Evolutionary conservation across 371 early-diverging fungal species (phyloP), one percentile per base, ranked within the genome.

Genomic region (Mucor mucedo): DNA sequence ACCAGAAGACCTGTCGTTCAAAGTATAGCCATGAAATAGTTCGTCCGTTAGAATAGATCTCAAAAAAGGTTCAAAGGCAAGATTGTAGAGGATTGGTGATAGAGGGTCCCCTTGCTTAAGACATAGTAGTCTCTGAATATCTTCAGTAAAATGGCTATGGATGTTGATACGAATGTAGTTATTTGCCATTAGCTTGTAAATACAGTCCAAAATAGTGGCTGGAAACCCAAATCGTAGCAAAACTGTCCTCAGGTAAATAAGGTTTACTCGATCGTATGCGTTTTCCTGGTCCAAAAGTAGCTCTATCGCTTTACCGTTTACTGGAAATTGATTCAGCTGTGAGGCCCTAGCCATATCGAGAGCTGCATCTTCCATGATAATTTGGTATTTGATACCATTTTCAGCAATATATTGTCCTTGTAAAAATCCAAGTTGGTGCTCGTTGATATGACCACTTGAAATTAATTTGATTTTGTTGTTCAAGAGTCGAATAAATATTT

Each of bases 401-500:
- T 44, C 30, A 13, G 58, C 58, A 41, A 57, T 57, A 7, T 30
- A 57, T 44, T 10, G 10, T 7, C 44, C 42, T 5, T 32, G 54
- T n/a, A 53, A 11, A 21, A 53, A 53, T 13, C 59, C 55, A 2
- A 33, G 28, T 48, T 59, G 59, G 13, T 41, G 47, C 4, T 41
- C 27, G 14, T 33, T 53, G 1, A 67, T 49, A 6, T 68, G 13
- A 0, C 10, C 8, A 13, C 16, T 4, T 0, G 62, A 16, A 1
- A 29, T 4, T 0, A 16, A 4, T 0, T 59, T 29, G 13, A 72
- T 33, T 0, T 58, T 28, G 16, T 40, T 35, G 2, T 62, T 62
- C 9, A 75, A 50, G 13, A 71, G 13, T 6, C 66, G 56, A 3
- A 68, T 69, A 47, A 71, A 71, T 0, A 71, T 11, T 27, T 71